Evolutionary conservation across 2,329 filamentous ascomycete species (phyloP).

Genomic region (Nemania sp.): DNA sequence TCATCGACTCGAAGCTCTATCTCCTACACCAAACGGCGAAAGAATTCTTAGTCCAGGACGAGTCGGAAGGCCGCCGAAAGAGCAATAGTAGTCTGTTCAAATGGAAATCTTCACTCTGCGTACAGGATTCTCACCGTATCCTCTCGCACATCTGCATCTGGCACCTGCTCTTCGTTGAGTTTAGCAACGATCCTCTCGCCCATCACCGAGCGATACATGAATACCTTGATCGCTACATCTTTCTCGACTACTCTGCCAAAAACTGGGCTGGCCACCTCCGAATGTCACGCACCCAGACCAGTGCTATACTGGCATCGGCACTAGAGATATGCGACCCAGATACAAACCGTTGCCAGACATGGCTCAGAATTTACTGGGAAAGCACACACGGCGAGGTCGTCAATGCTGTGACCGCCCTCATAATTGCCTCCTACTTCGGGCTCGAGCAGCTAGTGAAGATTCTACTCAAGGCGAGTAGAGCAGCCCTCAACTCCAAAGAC

Average conservation of each 20-base stretch:
- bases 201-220: neutral
- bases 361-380: conserved; percentile 1
- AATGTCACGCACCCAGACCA: neutral
- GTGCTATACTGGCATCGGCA: neutral
- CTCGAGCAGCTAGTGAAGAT: conserved; percentile 8
- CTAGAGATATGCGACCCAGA: neutral
- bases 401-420: too few species aligned
- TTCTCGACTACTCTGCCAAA: conserved; percentile 21
- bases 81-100: neutral
- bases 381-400: neutral
- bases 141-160: conserved; percentile 21
- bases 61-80: neutral
- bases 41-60: conserved; percentile 41
- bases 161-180: conserved; percentile 12
- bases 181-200: neutral
- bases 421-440: conserved; percentile 23
- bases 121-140: conserved; percentile 14
- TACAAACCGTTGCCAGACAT: conserved; percentile 1
- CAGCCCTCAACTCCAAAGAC: neutral
- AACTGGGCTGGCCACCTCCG: conserved; percentile 21
- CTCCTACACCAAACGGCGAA: conserved; percentile 48
- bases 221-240: neutral
- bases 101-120: conserved; percentile 17
- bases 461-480: neutral
- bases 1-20: conserved; percentile 42